A percentile compares a stretch with the other conserved stretches of the same genome.
Conservation (phyloP, 176 grass and related monocot species). For the Triticum aestivum region DNA sequence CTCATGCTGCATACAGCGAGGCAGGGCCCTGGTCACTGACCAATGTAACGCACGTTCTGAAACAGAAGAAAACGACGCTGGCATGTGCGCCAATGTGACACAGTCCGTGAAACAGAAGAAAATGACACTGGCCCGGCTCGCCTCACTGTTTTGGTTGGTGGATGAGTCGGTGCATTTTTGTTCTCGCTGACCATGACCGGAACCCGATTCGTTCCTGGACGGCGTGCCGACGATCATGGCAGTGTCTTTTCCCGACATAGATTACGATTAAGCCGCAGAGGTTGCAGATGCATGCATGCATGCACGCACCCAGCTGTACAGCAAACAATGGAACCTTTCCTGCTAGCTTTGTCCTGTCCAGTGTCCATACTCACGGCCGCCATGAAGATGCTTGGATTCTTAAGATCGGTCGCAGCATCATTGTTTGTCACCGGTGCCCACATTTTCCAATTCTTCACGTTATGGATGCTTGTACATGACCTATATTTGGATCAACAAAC, state of each 20-base stretch:
- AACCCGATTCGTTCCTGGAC: background rate
- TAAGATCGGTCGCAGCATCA: too few relatives aligned
- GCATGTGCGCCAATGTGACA: background rate
- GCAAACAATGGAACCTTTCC: slow-evolving; percentile 10
- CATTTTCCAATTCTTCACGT: too few relatives aligned
- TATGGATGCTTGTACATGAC: too few relatives aligned
- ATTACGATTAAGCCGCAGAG: background rate
- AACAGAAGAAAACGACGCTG: too few relatives aligned
- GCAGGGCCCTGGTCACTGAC: too few relatives aligned
- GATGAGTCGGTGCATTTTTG: background rate
- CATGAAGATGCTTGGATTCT: background rate
- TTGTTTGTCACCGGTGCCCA: too few relatives aligned
- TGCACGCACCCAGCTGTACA: background rate
- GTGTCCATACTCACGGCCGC: background rate
- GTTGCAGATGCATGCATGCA: background rate
- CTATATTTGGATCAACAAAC: too few relatives aligned
- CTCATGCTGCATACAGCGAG: too few relatives aligned
- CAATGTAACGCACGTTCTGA: too few relatives aligned
- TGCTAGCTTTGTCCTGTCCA: background rate
- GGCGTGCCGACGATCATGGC: background rate
- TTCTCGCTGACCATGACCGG: background rate
- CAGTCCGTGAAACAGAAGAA: background rate
- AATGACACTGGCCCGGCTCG: background rate
- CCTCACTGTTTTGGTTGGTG: background rate
- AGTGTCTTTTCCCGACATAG: background rate